Conservation (phyloP, 2,329 filamentous ascomycete species). For the Alternaria gansuensis region DNA sequence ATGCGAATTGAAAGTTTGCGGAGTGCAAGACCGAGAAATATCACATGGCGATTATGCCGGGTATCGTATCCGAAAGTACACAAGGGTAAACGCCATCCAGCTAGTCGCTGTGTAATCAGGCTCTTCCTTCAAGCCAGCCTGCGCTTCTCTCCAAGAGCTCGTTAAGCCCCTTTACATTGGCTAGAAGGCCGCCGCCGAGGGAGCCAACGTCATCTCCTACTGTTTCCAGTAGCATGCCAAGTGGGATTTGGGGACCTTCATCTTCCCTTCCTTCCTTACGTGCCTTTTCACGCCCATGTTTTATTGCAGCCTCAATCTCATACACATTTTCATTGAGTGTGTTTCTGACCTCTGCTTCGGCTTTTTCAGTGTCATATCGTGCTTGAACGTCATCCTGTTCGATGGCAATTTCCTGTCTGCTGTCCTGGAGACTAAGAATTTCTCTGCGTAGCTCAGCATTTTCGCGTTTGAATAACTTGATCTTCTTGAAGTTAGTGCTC, state of each 20-base stretch:
- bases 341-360: conserved; percentile 37
- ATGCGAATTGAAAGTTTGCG: background rate
- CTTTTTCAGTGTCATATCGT: conserved; percentile 40
- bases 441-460: conserved; percentile 58
- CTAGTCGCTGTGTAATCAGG: conserved; percentile 21
- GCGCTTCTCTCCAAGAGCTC: conserved; percentile 46
- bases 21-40: background rate
- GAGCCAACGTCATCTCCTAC: conserved; percentile 43
- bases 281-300: conserved; percentile 46
- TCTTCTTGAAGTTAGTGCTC: conserved; percentile 56
- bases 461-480: conserved; percentile 57
- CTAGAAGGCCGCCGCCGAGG: conserved; percentile 45
- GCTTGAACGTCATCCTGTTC: conserved; percentile 60
- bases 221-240: conserved; percentile 45
- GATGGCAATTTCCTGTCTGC: conserved; percentile 60
- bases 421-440: conserved; percentile 59
- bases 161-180: conserved; percentile 47
- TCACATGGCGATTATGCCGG: conserved; percentile 19
- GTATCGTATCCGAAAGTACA: conserved; percentile 21
- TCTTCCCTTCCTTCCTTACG: conserved; percentile 40
- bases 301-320: conserved; percentile 51
- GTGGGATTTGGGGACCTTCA: conserved; percentile 45
- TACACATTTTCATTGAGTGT: conserved; percentile 45
- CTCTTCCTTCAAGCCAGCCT: conserved; percentile 48
- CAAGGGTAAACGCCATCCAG: conserved; percentile 12